Conservation (phyloP, 2,329 filamentous ascomycete species). For the Pseudomassariella vexata region DNA sequence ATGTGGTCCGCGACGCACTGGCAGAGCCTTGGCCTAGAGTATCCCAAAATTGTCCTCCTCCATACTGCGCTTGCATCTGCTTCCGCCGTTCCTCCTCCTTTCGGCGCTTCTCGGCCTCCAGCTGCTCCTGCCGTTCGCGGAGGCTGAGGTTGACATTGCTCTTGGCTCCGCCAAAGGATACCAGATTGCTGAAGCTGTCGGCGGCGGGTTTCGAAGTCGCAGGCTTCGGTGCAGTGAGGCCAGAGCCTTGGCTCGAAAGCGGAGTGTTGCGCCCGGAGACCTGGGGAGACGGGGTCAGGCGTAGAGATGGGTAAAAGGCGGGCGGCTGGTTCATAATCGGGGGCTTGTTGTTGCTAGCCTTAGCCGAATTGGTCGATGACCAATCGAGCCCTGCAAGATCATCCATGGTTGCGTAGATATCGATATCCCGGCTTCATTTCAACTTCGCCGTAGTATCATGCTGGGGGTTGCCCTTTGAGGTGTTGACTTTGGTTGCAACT, state of each 20-base stretch:
- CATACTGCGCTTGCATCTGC: conserved; percentile 72
- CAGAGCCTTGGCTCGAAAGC: conserved; percentile 43
- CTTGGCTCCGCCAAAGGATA: conserved; percentile 58
- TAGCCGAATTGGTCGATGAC: conserved; percentile 22
- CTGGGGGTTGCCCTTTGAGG: background rate
- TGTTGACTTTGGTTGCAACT: too few species aligned
- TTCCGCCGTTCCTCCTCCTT: conserved; percentile 71
- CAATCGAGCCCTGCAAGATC: conserved; percentile 27
- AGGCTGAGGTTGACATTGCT: conserved; percentile 66
- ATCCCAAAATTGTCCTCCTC: conserved; percentile 72
- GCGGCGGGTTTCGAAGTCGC: conserved; percentile 45
- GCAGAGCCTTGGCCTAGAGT: conserved; percentile 52
- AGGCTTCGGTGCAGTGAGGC: conserved; percentile 35
- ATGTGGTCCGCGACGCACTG: conserved; percentile 39
- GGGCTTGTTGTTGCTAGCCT: conserved; percentile 14
- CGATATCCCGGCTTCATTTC: conserved; percentile 17
- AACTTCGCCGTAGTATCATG: conserved; percentile 9
- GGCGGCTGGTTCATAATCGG: conserved; percentile 22
- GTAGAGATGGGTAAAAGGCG: conserved; percentile 35
- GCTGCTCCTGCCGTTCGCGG: conserved; percentile 67
- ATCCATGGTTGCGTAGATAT: conserved; percentile 19
- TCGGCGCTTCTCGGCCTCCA: conserved; percentile 59
- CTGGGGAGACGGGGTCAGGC: conserved; percentile 50
- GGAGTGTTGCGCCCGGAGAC: conserved; percentile 52
- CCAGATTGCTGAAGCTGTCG: conserved; percentile 75